A percentile compares a stretch with the other conserved stretches of the same genome.
These are phyloP conservation scores for Erigeron philadelphicus DNA, from an alignment of 140 eudicot genomes.

Conservation along the genomic window DNA sequence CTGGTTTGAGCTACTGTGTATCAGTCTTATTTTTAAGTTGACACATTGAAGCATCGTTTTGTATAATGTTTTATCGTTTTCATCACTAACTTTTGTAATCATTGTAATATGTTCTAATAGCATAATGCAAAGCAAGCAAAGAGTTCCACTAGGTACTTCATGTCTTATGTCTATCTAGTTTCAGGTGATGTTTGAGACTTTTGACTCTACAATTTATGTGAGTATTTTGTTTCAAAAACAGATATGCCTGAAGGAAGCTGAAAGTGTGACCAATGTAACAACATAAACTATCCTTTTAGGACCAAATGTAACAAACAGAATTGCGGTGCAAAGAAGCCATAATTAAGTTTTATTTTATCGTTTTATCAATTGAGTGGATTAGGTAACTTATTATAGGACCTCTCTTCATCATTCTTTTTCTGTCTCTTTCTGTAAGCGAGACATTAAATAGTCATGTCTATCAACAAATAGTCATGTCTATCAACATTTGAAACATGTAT, in stretches of 20 bases:
- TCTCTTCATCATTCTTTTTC: too few relatives aligned
- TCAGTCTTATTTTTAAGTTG: neutral
- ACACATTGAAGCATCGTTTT: constrained; percentile 12
- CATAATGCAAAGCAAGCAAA: constrained; percentile 56
- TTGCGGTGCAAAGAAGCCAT: constrained; percentile 88
- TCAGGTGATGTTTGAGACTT: neutral
- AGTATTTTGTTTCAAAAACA: constrained; percentile 39
- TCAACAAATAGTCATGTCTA: too few relatives aligned
- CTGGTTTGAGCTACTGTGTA: constrained; percentile 43
- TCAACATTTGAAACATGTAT: too few relatives aligned
- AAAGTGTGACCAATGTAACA: constrained; percentile 86
- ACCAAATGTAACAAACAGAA: constrained; percentile 84
- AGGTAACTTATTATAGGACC: too few relatives aligned
- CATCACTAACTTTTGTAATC: neutral
- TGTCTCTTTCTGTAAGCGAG: too few relatives aligned
- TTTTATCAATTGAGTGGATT: too few relatives aligned
- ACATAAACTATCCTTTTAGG: constrained; percentile 82
- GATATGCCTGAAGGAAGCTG: constrained; percentile 96
- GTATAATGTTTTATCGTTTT: neutral
- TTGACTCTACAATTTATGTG: constrained; percentile 8
- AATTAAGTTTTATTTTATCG: too few relatives aligned
- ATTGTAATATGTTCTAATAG: constrained; percentile 14
- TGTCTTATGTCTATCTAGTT: constrained; percentile 13
- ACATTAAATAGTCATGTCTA: too few relatives aligned
- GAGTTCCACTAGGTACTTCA: constrained; percentile 63